Evolutionary conservation across 2,329 filamentous ascomycete species (phyloP).

Genomic region (Dactylonectria estremocensis): DNA sequence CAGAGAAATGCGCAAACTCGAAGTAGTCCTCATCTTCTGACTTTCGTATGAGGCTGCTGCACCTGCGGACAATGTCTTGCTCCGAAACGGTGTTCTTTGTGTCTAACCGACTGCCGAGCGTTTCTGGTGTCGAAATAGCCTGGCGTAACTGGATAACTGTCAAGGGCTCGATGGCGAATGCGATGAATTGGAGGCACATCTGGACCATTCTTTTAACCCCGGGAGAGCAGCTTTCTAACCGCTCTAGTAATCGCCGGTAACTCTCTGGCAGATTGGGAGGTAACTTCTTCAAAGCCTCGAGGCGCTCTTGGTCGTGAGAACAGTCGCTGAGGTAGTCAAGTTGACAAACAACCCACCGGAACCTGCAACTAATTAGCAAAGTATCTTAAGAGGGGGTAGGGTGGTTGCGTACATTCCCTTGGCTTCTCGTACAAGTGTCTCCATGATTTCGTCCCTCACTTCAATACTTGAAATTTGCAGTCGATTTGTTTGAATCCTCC

Average conservation of each 20-base stretch:
- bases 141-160: slow-evolving; percentile 11
- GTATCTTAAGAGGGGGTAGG: fast-evolving
- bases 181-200: slow-evolving; percentile 29
- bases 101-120: neutral
- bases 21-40: neutral
- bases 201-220: neutral
- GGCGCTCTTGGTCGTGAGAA: slow-evolving; percentile 21
- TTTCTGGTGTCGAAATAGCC: slow-evolving; percentile 11
- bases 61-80: slow-evolving; percentile 16
- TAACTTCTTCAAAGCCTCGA: slow-evolving; percentile 23
- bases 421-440: slow-evolving; percentile 6
- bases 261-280: slow-evolving; percentile 21
- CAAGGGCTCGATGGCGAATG: fast-evolving
- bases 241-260: slow-evolving; percentile 31
- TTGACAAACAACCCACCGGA: slow-evolving; percentile 42
- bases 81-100: slow-evolving; percentile 9
- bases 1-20: slow-evolving; percentile 38
- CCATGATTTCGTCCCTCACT: slow-evolving; percentile 30
- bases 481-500: neutral
- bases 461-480: slow-evolving; percentile 8
- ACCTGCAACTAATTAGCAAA: slow-evolving; percentile 5
- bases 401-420: slow-evolving; percentile 30
- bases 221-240: neutral
- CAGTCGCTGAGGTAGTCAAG: slow-evolving; percentile 37
- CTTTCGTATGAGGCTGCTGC: slow-evolving; percentile 32